Conservation (phyloP, 805 yeast species). For the Zygotorulaspora chibaensis region DNA sequence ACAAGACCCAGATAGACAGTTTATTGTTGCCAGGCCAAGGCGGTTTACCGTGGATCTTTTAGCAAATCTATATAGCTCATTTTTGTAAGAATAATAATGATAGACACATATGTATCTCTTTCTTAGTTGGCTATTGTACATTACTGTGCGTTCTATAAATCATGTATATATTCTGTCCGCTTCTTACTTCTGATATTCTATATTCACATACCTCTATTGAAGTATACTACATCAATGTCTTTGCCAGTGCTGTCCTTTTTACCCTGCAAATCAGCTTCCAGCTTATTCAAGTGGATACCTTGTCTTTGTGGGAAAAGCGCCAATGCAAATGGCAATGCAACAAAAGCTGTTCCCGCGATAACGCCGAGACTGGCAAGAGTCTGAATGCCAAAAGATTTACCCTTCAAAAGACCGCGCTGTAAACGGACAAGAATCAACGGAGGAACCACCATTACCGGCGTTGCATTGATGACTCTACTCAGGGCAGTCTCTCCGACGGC, state of each 20-base stretch:
- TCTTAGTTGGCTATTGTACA: not conserved
- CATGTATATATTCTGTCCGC: not conserved
- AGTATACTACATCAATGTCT: conserved; percentile 58
- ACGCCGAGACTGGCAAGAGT: conserved; percentile 78
- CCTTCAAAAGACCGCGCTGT: conserved; percentile 65
- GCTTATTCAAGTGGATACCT: conserved; percentile 47
- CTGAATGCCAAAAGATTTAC: conserved; percentile 61
- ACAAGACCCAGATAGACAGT: conserved; percentile 12
- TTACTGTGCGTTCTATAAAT: not conserved
- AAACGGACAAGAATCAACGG: conserved; percentile 77
- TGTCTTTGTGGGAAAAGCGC: conserved; percentile 94
- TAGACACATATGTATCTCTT: not conserved
- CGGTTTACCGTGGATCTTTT: conserved; percentile 16
- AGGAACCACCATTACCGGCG: conserved; percentile 96
- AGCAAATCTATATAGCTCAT: not conserved
- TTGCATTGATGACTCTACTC: conserved; percentile 90
- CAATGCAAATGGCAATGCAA: conserved; percentile 88
- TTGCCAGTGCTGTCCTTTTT: conserved; percentile 61
- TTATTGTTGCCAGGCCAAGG: conserved; percentile 18
- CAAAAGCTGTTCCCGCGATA: conserved; percentile 78
- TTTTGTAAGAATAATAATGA: not conserved
- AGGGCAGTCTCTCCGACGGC: conserved; percentile 98
- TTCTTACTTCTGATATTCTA: not conserved
- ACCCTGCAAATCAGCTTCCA: conserved; percentile 62
- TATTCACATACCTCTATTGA: conserved; percentile 84